Evolutionary conservation across 495 filamentous ascomycete species (phyloP).

Genomic region (Viridothelium virens): DNA sequence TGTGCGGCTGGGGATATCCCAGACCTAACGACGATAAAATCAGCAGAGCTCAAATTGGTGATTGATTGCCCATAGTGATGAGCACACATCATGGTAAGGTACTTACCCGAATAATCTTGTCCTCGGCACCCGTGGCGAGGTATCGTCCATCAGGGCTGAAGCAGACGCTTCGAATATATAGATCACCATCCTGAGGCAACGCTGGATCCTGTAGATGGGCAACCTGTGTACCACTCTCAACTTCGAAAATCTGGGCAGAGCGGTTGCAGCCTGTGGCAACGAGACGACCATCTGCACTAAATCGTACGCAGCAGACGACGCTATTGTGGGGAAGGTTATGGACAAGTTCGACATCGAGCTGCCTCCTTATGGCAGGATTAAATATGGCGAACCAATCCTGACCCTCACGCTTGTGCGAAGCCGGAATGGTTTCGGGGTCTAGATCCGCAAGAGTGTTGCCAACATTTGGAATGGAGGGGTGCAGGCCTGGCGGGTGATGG

Average conservation of each 20-base stretch:
- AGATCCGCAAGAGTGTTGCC: conserved; percentile 82
- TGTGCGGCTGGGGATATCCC: conserved; percentile 33
- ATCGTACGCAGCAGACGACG: conserved; percentile 41
- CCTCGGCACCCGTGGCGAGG: conserved; percentile 39
- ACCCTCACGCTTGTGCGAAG: conserved; percentile 49
- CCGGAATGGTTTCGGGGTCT: conserved; percentile 73
- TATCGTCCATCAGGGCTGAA: conserved; percentile 40
- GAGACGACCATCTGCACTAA: conserved; percentile 36
- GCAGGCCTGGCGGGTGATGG: conserved; percentile 24
- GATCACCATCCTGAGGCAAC: conserved; percentile 34
- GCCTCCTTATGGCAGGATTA: conserved; percentile 35
- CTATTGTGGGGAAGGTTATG: conserved; percentile 37
- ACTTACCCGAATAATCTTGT: conserved; percentile 40
- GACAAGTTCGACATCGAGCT: conserved; percentile 37
- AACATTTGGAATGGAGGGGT: conserved; percentile 45
- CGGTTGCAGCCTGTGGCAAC: conserved; percentile 41
- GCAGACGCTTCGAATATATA: conserved; percentile 41
- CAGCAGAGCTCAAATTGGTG: background rate
- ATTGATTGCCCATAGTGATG: background rate
- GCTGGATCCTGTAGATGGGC: conserved; percentile 34
- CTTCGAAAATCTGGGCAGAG: conserved; percentile 39
- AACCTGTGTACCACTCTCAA: conserved; percentile 31
- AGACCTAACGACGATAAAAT: conserved; percentile 28
- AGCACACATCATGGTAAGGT: background rate
- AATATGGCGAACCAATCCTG: conserved; percentile 39